A percentile compares a stretch with the other conserved stretches of the same genome.
Evolutionary conservation across 768 basidiomycete species (phyloP).

Genomic region (Collybiopsis luxurians): DNA sequence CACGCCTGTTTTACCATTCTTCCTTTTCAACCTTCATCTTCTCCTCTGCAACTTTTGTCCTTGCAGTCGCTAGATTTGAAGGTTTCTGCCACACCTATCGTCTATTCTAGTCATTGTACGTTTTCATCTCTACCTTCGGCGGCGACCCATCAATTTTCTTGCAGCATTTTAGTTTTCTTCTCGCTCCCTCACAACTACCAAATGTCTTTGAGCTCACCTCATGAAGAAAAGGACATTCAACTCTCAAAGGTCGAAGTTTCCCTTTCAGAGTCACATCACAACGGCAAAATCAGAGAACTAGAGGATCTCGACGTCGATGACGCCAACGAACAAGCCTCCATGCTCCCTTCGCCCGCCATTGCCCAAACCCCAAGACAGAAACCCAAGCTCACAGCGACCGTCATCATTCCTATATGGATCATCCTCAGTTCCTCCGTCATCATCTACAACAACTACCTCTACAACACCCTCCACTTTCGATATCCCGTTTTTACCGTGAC

Average conservation of each 20-base stretch:
- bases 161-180: not conserved
- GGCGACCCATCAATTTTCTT: not conserved
- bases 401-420: constrained; percentile 93
- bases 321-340: constrained; percentile 7
- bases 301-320: constrained; percentile 1
- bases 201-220: not conserved
- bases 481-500: constrained; percentile 94
- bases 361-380: constrained; percentile 39
- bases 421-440: constrained; percentile 86
- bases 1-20: too few species aligned
- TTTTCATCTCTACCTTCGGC: too few species aligned
- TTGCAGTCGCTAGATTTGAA: too few species aligned
- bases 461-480: constrained; percentile 79
- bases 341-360: constrained; percentile 61
- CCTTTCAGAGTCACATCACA: not conserved
- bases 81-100: too few species aligned
- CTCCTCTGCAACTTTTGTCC: too few species aligned
- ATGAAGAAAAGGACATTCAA: not conserved
- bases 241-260: not conserved
- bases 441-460: constrained; percentile 93
- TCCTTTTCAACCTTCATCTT: too few species aligned
- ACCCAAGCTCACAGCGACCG: constrained; percentile 56
- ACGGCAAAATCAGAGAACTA: not conserved
- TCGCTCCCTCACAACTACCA: not conserved
- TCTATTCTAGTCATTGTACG: too few species aligned